These are phyloP conservation scores for Zygoascus hellenicus DNA, from an alignment of 1,139 yeast species.

Conservation along the genomic window DNA sequence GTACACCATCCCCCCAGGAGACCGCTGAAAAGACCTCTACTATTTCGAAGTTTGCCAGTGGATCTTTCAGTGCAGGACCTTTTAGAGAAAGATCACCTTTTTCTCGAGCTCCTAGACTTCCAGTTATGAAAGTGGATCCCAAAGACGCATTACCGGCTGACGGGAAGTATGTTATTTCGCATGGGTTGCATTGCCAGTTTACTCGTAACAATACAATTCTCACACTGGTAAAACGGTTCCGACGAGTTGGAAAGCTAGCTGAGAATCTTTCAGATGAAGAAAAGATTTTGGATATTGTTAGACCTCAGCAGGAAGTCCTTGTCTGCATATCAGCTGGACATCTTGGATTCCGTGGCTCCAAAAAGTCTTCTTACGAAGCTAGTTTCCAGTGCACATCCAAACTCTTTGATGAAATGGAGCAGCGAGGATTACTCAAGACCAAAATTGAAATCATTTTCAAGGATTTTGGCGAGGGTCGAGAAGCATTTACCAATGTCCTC, in stretches of 20 bases:
- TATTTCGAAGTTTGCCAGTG: too few species aligned
- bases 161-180: conserved; percentile 41
- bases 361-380: conserved; percentile 86
- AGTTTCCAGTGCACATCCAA: conserved; percentile 79
- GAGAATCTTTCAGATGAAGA: conserved; percentile 52
- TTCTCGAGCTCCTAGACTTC: too few species aligned
- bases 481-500: conserved; percentile 77
- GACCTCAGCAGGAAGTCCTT: conserved; percentile 72
- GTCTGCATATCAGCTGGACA: conserved; percentile 46
- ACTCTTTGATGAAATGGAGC: conserved; percentile 63
- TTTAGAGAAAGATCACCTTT: too few species aligned
- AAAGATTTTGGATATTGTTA: conserved; percentile 68
- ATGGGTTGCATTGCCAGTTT: conserved; percentile 72
- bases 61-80: too few species aligned
- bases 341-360: conserved; percentile 41
- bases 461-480: conserved; percentile 85
- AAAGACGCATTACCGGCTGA: conserved; percentile 7
- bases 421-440: conserved; percentile 41
- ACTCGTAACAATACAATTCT: conserved; percentile 78
- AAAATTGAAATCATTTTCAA: conserved; percentile 61
- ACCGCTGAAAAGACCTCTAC: too few species aligned
- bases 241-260: conserved; percentile 44
- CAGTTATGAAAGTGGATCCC: neutral
- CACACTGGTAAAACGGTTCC: conserved; percentile 59
- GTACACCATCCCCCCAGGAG: too few species aligned